These are phyloP conservation scores for Annulohypoxylon bovei DNA, from an alignment of 495 filamentous ascomycete species.

Conservation along the genomic window DNA sequence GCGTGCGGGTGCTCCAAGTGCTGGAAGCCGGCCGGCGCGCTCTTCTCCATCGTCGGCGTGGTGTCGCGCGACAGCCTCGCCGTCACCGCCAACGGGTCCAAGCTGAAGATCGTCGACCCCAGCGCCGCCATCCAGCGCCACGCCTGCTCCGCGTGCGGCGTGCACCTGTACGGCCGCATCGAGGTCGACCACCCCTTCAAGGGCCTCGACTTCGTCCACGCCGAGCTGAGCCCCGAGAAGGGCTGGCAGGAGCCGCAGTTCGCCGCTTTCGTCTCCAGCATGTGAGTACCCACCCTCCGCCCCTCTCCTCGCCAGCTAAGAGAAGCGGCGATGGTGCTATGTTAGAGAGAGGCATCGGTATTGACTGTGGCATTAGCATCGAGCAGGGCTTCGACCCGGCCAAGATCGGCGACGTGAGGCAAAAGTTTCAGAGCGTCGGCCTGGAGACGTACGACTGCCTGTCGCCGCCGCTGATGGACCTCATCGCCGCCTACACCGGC, in stretches of 20 bases:
- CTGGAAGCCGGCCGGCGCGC: constrained; percentile 67
- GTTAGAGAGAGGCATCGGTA: too few relatives aligned
- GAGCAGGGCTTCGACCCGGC: constrained; percentile 67
- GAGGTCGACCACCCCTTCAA: constrained; percentile 69
- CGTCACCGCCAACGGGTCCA: constrained; percentile 61
- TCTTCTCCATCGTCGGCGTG: constrained; percentile 69
- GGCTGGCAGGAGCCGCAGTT: constrained; percentile 74
- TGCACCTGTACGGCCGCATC: constrained; percentile 68
- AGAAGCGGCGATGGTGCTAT: too few relatives aligned
- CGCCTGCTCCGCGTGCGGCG: constrained; percentile 65
- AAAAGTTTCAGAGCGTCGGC: constrained; percentile 58
- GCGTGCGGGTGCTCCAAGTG: constrained; percentile 73
- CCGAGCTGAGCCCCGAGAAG: constrained; percentile 62
- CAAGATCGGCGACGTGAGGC: constrained; percentile 60
- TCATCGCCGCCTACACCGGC: constrained; percentile 64
- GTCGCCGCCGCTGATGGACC: constrained; percentile 66
- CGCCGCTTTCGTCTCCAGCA: constrained; percentile 67
- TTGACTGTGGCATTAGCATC: too few relatives aligned
- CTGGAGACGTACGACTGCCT: constrained; percentile 67
- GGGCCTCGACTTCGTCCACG: constrained; percentile 70
- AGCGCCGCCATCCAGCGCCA: constrained; percentile 65
- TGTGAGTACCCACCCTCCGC: constrained; percentile 31
- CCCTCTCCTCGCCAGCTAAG: too few relatives aligned
- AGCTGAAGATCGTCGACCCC: constrained; percentile 63
- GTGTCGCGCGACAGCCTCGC: constrained; percentile 57